phyloP scores from a whole-genome alignment of 2,329 filamentous ascomycete genomes.

The Xylariaceae sp. region DNA sequence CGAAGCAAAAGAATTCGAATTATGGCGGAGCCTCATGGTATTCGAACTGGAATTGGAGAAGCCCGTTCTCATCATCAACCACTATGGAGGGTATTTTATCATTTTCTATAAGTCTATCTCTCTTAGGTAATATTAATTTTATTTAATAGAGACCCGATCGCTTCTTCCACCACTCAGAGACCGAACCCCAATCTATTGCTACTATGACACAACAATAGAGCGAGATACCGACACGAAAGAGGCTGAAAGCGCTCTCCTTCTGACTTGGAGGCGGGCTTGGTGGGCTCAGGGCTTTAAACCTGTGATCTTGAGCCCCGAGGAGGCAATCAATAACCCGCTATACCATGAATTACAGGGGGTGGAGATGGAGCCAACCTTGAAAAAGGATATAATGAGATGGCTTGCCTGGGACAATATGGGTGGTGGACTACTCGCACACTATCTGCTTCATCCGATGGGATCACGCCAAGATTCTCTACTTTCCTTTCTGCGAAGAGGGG shows the following conservation, averaged over 20 bases:
- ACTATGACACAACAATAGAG: slow-evolving; percentile 74
- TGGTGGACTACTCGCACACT: slow-evolving; percentile 78
- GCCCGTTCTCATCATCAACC: slow-evolving; percentile 83
- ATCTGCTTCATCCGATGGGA: slow-evolving; percentile 85
- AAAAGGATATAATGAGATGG: slow-evolving; percentile 80
- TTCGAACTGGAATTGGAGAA: slow-evolving; percentile 87
- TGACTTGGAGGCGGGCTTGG: slow-evolving; percentile 92
- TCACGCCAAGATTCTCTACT: slow-evolving; percentile 74
- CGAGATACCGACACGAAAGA: slow-evolving; percentile 69
- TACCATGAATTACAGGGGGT: slow-evolving; percentile 72
- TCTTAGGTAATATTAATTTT: too few relatives aligned
- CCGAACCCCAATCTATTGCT: slow-evolving; percentile 84
- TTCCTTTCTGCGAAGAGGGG: slow-evolving; percentile 73
- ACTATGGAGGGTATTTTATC: too few relatives aligned
- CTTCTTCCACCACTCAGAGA: slow-evolving; percentile 77
- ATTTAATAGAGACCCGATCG: slow-evolving; percentile 80
- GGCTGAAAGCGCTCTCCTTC: slow-evolving; percentile 78
- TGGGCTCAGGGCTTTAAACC: slow-evolving; percentile 93
- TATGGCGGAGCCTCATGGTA: slow-evolving; percentile 84
- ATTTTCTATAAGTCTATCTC: too few relatives aligned
- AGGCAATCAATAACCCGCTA: slow-evolving; percentile 82
- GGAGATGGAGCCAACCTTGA: slow-evolving; percentile 65
- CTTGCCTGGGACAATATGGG: slow-evolving; percentile 93
- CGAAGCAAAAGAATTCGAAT: slow-evolving; percentile 78
- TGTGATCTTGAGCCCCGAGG: slow-evolving; percentile 76